Base-by-base conservation (phyloP, 305 asterid species). In the Salvia sclarea region DNA sequence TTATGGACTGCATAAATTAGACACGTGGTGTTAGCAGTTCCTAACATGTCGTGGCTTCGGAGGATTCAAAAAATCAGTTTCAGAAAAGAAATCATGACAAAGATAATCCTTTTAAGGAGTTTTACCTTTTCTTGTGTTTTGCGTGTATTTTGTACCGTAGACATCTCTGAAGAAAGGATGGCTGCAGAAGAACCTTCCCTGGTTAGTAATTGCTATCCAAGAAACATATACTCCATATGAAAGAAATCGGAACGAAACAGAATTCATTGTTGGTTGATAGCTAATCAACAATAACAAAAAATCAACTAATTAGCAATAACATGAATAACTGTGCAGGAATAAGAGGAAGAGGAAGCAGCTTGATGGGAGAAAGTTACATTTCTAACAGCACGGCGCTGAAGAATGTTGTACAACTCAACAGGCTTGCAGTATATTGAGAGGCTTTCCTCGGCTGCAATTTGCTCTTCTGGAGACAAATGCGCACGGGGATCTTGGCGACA, bases 391-490 rank as follows among this genome's bases (percentile, higher is more conserved):
- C 99, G 96, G 44, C 99, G 97, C 78, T 91, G 97, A 72, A 95
- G 89, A 69, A 95, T 91, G 79, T 95, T 95, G 82, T 95, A 95
- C 56, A 91, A 74, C 48, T 95, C 99, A 68, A 95, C 98, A 43
- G 99, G 99, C 84, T 95, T 95, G 92, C 98, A 91, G 75, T 91
- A 95, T 64, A 73, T 79, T 55, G 98, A 84, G 50, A 95, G 95
- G 84, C 99, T 91, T 81, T 89, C 98, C 83, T 94, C 97, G 12
- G 96, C 97, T 62, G 89, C 96, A 74, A 79, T 83, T 79, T 91
- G 89, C 82, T 94, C 96, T 76, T 94, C 97, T 21, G 90, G 84
- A 74, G 99, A 84, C 82, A 94, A 82, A 68, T 84, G 90, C 52
- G 78, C 82, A 74, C 88, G 88, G 66, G 92, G 87, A 75, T 85